Evolutionary conservation across 495 filamentous ascomycete genomes (phyloP), one percentile per base, ranked within the genome.

Genomic region (Penicillium bovifimosum): DNA sequence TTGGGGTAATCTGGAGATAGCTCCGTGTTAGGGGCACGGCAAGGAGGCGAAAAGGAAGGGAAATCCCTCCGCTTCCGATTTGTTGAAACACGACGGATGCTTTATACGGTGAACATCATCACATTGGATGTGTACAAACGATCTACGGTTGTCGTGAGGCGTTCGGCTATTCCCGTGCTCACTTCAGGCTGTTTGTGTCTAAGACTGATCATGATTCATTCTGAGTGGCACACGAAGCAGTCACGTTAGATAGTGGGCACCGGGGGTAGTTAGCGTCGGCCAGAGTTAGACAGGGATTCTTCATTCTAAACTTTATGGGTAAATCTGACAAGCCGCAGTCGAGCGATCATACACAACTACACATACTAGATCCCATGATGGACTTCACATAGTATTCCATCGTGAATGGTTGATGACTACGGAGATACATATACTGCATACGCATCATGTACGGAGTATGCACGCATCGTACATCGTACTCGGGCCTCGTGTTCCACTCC

Each of bases 21-120:
- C 42, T 36, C 45, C 42, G 42, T 45, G 16, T 45, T 32, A 45
- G 42, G 28, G 42, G 42, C 8, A 44, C 41, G 28, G 41, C 2
- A 44, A 44, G 41, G 41, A 44, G 41, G 27, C 31, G 26, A 44
- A 32, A 16, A 13, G 50, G n/a, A n/a, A 43, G 34, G 36, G 20
- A 24, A 40, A 53, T 53, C 59, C 55, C 61, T 46, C 6, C n/a
- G 7, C 13, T 54, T 61, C 61, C 58, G 61, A 61, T 63, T 63
- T 61, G 61, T 16, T 52, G 9, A 17, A 36, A 13, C 0, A 16
- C 4, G 34, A 36, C 34, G 34, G 10, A n/a, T 13, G 32, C 13
- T 5, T 36, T 36, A 5, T 10, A 27, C 14, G 17, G 7, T 45
- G 42, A 8, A 45, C 16, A 28, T 45, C 42, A 44, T 44, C 41